Evolutionary conservation across 352 stramenopile species (phyloP).

Genomic region (Phytopythium chamaehyphon): DNA sequence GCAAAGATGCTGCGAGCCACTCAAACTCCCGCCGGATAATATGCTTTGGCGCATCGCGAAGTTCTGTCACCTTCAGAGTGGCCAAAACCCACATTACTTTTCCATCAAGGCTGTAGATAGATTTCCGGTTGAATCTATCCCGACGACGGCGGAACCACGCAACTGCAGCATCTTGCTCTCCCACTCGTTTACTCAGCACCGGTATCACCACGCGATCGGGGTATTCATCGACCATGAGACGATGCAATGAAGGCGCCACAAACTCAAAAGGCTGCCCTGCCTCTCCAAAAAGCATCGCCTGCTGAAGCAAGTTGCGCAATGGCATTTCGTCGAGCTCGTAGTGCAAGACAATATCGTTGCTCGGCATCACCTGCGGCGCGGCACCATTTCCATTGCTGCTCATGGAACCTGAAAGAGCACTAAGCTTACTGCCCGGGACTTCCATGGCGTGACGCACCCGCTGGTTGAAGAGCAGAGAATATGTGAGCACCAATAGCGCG

Average conservation of each 20-base stretch:
- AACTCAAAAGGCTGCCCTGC: conserved; percentile 46
- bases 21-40: conserved; percentile 1
- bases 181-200: background rate
- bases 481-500: conserved; percentile 40
- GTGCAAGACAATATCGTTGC: conserved; percentile 42
- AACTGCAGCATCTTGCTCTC: conserved; percentile 14
- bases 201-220: conserved; percentile 14
- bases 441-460: conserved; percentile 48
- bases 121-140: background rate
- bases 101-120: background rate
- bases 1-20: background rate
- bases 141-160: conserved; percentile 30
- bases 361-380: background rate
- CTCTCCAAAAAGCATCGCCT: conserved; percentile 27
- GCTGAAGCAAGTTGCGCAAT: conserved; percentile 39
- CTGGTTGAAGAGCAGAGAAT: conserved; percentile 70
- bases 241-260: conserved; percentile 38
- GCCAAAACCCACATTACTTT: background rate
- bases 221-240: conserved; percentile 52
- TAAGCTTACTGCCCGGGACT: conserved; percentile 50
- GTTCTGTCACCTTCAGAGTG: conserved; percentile 3
- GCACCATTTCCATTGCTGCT: conserved; percentile 4
- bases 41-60: background rate
- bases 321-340: conserved; percentile 46
- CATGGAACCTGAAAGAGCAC: conserved; percentile 27